Evolutionary conservation across 768 basidiomycete species (phyloP), one percentile per base, ranked within the genome.

Genomic region (Nevesoporus exiguus): DNA sequence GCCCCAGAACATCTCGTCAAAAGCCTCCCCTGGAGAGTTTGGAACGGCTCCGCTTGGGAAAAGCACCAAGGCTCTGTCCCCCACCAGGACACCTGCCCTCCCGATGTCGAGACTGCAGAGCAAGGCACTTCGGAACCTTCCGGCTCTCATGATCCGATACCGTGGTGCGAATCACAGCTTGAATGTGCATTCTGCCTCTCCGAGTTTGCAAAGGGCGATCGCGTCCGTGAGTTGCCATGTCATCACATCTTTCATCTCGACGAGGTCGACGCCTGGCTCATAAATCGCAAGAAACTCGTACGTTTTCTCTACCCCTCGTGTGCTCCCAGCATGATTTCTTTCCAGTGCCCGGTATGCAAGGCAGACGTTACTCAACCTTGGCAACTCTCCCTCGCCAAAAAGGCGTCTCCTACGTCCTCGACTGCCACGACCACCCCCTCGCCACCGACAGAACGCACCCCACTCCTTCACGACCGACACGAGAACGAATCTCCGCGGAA

Each of bases 101-200:
- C 56, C 19, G 76, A 79, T 55, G 52, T 76, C 45, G 80, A 80
- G 55, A 71, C 71, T 43, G 74, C 72, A 36, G 59, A 69, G 13
- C 60, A 58, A 19, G 37, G 52, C 31, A 43, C 60, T 48, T 47
- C 68, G 25, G 51, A 62, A n/a, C 61, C 62, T 5, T 62, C 66
- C 9, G 59, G 66, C 14, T 66, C 64, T 13, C 65, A 65, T 21
- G 66, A 68, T 22, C 63, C 77, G 25, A 81, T 81, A 50, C 80
- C 84, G 3, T 92, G 91, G 87, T 94, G 90, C 59, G 88, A 88
- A 66, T 71, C 78, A 3, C 91, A 94, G 64, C 66, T 80, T 49
- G 93, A 98, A 68, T 98, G 95, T 65, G 90, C 93, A 31, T 98
- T 98, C 51, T 98, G 96, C 68, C 78, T 98, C 52, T 89, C 81